Percentiles rank a stretch among this genome's conserved stretches.
phyloP scores from a whole-genome alignment of 192 early-diverging fungal species.

The Entomortierella chlamydospora region DNA sequence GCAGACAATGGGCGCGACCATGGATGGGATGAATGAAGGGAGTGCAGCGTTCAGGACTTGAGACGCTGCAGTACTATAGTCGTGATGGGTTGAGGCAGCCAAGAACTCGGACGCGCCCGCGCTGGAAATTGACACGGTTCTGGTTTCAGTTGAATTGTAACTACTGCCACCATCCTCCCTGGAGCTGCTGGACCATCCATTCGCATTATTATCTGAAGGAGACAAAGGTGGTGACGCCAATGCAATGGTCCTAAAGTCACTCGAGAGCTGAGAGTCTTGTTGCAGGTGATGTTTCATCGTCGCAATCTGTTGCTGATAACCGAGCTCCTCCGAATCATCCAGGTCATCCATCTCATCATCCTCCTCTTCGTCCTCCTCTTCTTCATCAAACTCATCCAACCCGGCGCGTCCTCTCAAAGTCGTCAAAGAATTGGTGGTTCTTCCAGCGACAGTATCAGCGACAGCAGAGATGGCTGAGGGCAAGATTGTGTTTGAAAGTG shows the following conservation, averaged over 20 bases:
- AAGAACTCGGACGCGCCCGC: constrained; percentile 39
- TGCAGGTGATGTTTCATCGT: constrained; percentile 10
- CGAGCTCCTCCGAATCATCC: constrained; percentile 26
- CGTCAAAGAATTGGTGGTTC: constrained; percentile 42
- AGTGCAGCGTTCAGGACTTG: constrained; percentile 39
- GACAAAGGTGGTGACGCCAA: constrained; percentile 9
- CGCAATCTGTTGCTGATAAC: constrained; percentile 14
- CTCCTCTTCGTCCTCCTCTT: constrained; percentile 36
- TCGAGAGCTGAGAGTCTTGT: constrained; percentile 28
- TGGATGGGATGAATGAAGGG: constrained; percentile 46
- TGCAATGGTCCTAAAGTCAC: constrained; percentile 40
- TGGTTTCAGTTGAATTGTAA: not conserved
- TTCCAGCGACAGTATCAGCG: constrained; percentile 37
- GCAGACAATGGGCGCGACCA: constrained; percentile 53
- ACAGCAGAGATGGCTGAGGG: constrained; percentile 52
- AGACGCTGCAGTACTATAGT: constrained; percentile 25
- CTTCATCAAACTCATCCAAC: constrained; percentile 44
- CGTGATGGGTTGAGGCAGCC: constrained; percentile 45
- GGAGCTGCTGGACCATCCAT: not conserved
- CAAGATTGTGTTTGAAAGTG: constrained; percentile 40
- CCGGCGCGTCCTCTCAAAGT: constrained; percentile 31
- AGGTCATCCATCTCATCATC: constrained; percentile 14
- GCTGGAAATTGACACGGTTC: constrained; percentile 29
- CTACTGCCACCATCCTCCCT: not conserved
- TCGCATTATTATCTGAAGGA: not conserved